Conservation (phyloP, 768 basidiomycete genomes). For the Leccinum pellstonianum region DNA sequence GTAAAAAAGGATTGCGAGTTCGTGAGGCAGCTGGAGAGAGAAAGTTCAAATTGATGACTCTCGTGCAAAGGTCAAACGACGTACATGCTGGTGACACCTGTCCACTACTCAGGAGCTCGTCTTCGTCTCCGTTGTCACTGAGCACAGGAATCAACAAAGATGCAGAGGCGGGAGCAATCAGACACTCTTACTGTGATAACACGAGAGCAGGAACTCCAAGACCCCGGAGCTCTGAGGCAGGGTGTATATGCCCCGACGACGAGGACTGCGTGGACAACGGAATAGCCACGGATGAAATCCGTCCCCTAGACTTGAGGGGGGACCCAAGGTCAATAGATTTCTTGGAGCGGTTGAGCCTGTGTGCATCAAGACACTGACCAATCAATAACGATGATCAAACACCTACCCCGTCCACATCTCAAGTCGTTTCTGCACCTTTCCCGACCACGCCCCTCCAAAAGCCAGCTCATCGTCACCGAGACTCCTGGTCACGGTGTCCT, state of each 20-base stretch:
- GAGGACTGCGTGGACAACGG: slow-evolving; percentile 37
- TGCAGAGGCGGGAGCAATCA: not conserved
- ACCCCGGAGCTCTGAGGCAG: slow-evolving; percentile 26
- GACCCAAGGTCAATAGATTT: slow-evolving; percentile 28
- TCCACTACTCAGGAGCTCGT: slow-evolving; percentile 74
- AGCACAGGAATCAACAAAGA: not conserved
- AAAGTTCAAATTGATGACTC: slow-evolving; percentile 8
- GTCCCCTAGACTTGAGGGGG: slow-evolving; percentile 23
- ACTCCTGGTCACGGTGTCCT: slow-evolving; percentile 24
- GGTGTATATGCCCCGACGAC: slow-evolving; percentile 31
- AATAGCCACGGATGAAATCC: slow-evolving; percentile 29
- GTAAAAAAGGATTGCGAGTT: slow-evolving; percentile 20
- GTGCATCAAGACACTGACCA: slow-evolving; percentile 9
- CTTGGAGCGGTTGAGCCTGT: slow-evolving; percentile 37
- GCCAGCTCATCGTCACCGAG: slow-evolving; percentile 32
- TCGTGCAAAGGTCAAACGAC: slow-evolving; percentile 23
- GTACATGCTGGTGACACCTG: slow-evolving; percentile 71
- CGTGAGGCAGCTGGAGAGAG: slow-evolving; percentile 24
- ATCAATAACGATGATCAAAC: not conserved
- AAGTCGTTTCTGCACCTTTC: slow-evolving; percentile 45
- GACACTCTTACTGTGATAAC: slow-evolving; percentile 36
- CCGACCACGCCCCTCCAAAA: slow-evolving; percentile 39
- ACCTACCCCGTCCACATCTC: slow-evolving; percentile 51
- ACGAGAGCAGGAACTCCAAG: slow-evolving; percentile 40
- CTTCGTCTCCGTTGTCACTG: slow-evolving; percentile 47